Conservation (phyloP, 495 filamentous ascomycete species). For the Hamigera avellanea region DNA sequence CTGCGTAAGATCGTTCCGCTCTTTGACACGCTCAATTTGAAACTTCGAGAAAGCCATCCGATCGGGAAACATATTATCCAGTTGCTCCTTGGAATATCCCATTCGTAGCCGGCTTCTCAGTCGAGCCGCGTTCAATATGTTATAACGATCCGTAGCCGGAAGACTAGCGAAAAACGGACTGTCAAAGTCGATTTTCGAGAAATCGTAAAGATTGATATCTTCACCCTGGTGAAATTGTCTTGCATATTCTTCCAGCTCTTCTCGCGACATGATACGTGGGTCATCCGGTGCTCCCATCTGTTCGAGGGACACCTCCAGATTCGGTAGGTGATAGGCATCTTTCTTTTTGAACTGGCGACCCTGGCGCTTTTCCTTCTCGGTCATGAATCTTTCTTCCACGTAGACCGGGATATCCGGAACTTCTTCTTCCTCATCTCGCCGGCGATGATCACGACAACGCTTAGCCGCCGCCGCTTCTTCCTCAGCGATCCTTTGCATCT, state of each 20-base stretch:
- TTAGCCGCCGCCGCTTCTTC: constrained; percentile 56
- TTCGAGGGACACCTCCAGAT: constrained; percentile 60
- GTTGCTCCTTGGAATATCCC: constrained; percentile 91
- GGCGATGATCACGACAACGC: background rate
- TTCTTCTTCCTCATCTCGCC: constrained; percentile 46
- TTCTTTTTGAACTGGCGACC: constrained; percentile 76
- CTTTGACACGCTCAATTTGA: constrained; percentile 85
- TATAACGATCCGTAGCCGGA: constrained; percentile 85
- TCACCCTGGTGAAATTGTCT: constrained; percentile 84
- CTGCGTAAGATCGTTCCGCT: constrained; percentile 92
- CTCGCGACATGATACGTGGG: constrained; percentile 85
- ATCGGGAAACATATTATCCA: constrained; percentile 92
- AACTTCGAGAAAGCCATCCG: constrained; percentile 96
- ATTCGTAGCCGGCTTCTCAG: constrained; percentile 79
- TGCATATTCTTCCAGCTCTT: constrained; percentile 88
- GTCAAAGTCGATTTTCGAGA: constrained; percentile 96
- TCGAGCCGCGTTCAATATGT: constrained; percentile 88
- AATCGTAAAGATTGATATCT: constrained; percentile 96
- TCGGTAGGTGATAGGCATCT: constrained; percentile 89
- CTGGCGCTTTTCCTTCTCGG: constrained; percentile 57
- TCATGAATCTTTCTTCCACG: constrained; percentile 79
- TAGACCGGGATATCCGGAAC: constrained; percentile 70
- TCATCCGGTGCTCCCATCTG: constrained; percentile 86
- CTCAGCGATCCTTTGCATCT: constrained; percentile 81
- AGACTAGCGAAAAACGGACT: constrained; percentile 85